Evolutionary conservation across 805 yeast species (phyloP).

Genomic region (Aciculoconidium aculeatum): DNA sequence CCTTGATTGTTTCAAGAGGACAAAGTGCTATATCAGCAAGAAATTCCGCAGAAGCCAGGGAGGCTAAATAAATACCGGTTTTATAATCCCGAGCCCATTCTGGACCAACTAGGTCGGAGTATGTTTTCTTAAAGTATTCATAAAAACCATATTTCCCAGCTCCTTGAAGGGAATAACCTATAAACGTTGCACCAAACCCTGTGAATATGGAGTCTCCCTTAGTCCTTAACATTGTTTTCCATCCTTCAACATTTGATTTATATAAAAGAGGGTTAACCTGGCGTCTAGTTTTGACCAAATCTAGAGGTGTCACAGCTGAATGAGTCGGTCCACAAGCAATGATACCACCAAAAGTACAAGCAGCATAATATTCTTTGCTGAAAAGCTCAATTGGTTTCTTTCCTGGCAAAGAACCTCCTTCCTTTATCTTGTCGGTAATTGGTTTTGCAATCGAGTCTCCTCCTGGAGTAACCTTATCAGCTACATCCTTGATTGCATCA

Average conservation of each 20-base stretch:
- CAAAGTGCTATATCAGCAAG: constrained; percentile 86
- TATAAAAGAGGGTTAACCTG: constrained; percentile 78
- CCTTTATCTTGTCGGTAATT: too few species aligned
- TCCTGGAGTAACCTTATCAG: constrained; percentile 7
- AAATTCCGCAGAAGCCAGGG: constrained; percentile 92
- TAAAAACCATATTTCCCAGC: constrained; percentile 97
- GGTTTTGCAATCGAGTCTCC: too few species aligned
- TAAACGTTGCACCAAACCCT: constrained; percentile 87
- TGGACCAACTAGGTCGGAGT: constrained; percentile 61
- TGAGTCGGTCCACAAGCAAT: constrained; percentile 97
- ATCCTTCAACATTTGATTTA: constrained; percentile 75
- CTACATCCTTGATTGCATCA: constrained; percentile 19
- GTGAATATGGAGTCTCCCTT: constrained; percentile 81
- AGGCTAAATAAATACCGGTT: constrained; percentile 70
- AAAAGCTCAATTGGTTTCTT: constrained; percentile 42
- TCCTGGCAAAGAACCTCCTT: too few species aligned
- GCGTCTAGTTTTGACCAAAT: constrained; percentile 86
- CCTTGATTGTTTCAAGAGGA: constrained; percentile 94
- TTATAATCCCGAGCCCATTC: constrained; percentile 56
- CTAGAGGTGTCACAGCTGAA: constrained; percentile 87
- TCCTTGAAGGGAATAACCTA: constrained; percentile 94
- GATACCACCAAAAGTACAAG: constrained; percentile 75
- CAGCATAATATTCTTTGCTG: constrained; percentile 58
- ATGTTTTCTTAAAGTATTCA: constrained; percentile 81
- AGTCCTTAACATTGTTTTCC: constrained; percentile 62